Evolutionary conservation across 2,329 filamentous ascomycete genomes (phyloP), one percentile per base, ranked within the genome.

Genomic region (Fusarium concolor): DNA sequence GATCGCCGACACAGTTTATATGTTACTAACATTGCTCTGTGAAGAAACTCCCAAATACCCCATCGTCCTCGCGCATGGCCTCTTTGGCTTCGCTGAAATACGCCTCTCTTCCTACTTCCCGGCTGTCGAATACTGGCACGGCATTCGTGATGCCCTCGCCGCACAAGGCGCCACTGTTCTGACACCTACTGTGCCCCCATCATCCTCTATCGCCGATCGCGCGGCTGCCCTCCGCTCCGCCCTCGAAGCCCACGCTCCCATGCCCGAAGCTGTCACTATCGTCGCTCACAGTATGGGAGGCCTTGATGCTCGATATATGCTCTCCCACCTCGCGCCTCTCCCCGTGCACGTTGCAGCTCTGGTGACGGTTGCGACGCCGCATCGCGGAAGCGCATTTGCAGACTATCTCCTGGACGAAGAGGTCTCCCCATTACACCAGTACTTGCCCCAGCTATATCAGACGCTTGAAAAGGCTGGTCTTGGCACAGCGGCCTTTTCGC

Each of bases 261-360:
- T 50, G 14, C 66, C 60, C 15, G 53, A 66, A 22, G 66, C 89
- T 50, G 92, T 97, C 68, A 93, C 92, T 75, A 92, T 97, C 61
- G 84, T 94, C 20, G 87, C 87, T 39, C 91, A 94, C 79, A 87
- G 84, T 69, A 90, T 90, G 87, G 87, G 89, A 46, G 88, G 89
- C 3, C 81, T 91, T 5, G 89, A 90, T 74, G 85, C 87, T 11
- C 82, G 89, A 44, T 89, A 89, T 76, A 89, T 90, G 87, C 86
- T 90, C 53, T 86, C 87, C 22, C 81, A 82, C 50, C 79, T 89
- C 14, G 79, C 78, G 41, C 85, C 85, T 2, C 75, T 77, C 24
- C 76, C 79, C 39, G 78, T 87, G 20, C 74, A 78, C 18, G 84
- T 88, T 49, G 80, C 80, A 28, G 84, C 83, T 3, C 80, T 88